A percentile compares a stretch with the other conserved stretches of the same genome.
Evolutionary conservation across 2,329 filamentous ascomycete genomes (phyloP).

Genomic region (Microdochium nivale): DNA sequence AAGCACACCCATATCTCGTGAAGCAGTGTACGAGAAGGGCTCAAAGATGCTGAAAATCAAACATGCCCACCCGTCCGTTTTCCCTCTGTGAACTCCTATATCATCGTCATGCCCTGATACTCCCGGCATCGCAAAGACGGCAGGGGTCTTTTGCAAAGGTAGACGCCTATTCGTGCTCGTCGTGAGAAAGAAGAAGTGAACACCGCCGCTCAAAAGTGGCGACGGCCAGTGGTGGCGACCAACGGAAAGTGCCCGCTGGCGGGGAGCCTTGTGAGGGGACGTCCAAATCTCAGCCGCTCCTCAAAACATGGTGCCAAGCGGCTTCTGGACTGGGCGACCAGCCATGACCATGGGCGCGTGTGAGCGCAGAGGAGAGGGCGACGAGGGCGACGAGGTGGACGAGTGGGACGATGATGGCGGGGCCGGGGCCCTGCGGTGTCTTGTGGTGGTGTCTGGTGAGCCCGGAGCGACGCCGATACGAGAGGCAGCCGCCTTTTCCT

Average conservation of each 20-base stretch:
- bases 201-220: background rate
- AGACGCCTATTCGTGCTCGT: background rate
- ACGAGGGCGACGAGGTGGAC: background rate
- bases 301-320: background rate
- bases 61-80: background rate
- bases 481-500: constrained; percentile 42
- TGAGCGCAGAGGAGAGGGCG: background rate
- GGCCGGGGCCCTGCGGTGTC: background rate
- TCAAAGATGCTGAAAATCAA: no score
- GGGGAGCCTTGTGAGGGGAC: no score
- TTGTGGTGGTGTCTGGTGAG: background rate
- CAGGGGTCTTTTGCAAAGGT: background rate
- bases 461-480: constrained; percentile 31
- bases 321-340: background rate
- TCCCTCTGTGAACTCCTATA: background rate
- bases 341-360: background rate
- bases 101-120: background rate
- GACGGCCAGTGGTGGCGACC: background rate
- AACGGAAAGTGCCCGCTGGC: background rate
- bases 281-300: background rate
- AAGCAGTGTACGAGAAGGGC: no score
- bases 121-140: background rate
- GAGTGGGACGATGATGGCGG: background rate
- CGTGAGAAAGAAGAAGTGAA: background rate
- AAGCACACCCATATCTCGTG: background rate